These are phyloP conservation scores for Didymella keratinophila DNA, from an alignment of 2,329 filamentous ascomycete genomes.

Conservation along the genomic window DNA sequence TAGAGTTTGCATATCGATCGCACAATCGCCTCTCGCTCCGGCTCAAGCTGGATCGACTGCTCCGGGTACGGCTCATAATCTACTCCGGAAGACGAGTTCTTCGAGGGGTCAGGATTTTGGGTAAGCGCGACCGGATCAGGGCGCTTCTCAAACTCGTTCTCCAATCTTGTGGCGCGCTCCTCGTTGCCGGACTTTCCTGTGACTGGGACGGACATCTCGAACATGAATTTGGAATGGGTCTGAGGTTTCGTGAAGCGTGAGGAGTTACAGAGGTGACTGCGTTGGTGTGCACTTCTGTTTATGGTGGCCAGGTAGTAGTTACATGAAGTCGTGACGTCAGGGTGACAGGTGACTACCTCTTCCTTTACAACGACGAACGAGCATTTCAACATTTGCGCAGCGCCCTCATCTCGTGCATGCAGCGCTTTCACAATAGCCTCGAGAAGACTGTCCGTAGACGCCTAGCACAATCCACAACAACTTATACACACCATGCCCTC, in stretches of 20 bases:
- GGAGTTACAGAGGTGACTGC: background rate
- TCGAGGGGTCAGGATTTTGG: conserved; percentile 31
- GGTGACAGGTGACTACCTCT: background rate
- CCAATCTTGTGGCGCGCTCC: conserved; percentile 20
- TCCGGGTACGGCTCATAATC: conserved; percentile 43
- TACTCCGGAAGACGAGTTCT: conserved; percentile 41
- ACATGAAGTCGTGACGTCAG: background rate
- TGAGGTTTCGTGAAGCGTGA: background rate
- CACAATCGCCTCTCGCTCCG: conserved; percentile 52
- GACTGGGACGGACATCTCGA: conserved; percentile 16
- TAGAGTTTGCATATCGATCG: conserved; percentile 56
- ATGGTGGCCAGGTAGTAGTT: background rate
- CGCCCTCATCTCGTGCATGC: too few species aligned
- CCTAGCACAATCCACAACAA: background rate
- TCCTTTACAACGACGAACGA: background rate
- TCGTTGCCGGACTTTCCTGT: conserved; percentile 21
- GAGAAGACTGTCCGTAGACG: too few species aligned
- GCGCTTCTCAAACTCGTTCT: conserved; percentile 31
- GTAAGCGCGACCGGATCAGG: conserved; percentile 43
- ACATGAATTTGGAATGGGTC: background rate
- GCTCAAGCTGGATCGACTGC: conserved; percentile 27
- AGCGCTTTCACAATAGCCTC: background rate
- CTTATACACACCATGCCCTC: background rate
- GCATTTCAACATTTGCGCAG: background rate
- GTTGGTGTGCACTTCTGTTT: background rate